Evolutionary conservation across 306 rosid species (phyloP).

Genomic region (Sophora flavescens): DNA sequence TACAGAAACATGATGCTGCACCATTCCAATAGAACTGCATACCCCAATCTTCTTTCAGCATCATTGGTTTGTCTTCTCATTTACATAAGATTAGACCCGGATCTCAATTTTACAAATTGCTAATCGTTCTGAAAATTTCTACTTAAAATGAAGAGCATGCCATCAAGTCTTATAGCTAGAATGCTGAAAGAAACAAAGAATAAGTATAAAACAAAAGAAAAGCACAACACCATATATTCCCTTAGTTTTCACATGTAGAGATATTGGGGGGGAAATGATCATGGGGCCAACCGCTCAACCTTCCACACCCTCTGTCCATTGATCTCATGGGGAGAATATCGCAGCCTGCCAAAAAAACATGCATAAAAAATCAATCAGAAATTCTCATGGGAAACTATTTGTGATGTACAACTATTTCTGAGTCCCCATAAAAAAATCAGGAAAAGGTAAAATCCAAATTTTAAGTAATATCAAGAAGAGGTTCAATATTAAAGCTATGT

Average conservation of each 20-base stretch:
- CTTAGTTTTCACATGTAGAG: background rate
- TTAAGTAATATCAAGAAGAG: background rate
- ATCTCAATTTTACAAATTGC: slow-evolving; percentile 13
- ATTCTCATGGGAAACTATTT: slow-evolving; percentile 2
- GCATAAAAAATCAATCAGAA: slow-evolving; percentile 41
- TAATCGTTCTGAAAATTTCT: background rate
- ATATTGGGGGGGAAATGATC: slow-evolving; percentile 38
- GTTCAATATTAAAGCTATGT: background rate
- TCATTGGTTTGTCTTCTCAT: slow-evolving; percentile 3
- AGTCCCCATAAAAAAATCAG: slow-evolving; percentile 1
- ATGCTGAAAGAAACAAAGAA: background rate
- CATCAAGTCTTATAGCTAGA: background rate
- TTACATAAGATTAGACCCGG: background rate
- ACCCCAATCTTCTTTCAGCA: slow-evolving; percentile 13
- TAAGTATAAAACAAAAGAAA: background rate
- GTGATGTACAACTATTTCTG: slow-evolving; percentile 18
- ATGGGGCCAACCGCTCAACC: slow-evolving; percentile 92
- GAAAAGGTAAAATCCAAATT: background rate
- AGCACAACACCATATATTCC: background rate
- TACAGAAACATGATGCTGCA: slow-evolving; percentile 29
- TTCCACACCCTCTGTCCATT: slow-evolving; percentile 78
- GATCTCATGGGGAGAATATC: slow-evolving; percentile 70
- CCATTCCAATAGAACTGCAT: slow-evolving; percentile 14
- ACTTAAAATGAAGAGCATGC: background rate
- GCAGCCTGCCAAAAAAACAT: slow-evolving; percentile 72